A percentile compares a stretch with the other conserved stretches of the same genome.
Evolutionary conservation across 1,284 basidiomycete genomes (phyloP).

Genomic region (Moesziomyces sp.): DNA sequence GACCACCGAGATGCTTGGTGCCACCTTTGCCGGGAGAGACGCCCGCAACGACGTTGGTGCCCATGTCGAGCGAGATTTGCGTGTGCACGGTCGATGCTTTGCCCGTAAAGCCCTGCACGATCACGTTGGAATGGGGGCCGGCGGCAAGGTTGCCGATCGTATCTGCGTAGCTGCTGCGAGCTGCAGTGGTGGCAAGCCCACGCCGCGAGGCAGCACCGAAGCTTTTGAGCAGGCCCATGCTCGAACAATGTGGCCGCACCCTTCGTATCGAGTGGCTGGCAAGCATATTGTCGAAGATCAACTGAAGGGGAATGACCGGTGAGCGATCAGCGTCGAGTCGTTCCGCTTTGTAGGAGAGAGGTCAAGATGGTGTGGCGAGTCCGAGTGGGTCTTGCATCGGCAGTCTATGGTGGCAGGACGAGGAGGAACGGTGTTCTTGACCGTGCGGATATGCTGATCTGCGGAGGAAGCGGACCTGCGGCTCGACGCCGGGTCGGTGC

Average conservation of each 20-base stretch:
- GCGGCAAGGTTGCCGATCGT: conserved; percentile 49
- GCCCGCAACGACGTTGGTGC: conserved; percentile 56
- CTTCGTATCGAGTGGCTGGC: neutral
- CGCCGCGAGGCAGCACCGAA: conserved; percentile 2
- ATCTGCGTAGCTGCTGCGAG: conserved; percentile 20
- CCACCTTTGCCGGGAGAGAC: conserved; percentile 53
- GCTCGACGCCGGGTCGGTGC: no score
- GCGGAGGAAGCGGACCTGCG: no score
- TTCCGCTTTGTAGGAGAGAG: no score
- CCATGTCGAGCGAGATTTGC: conserved; percentile 47
- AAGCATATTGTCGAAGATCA: neutral
- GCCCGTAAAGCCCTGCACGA: conserved; percentile 62
- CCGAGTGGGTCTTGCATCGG: no score
- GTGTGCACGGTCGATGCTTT: conserved; percentile 52
- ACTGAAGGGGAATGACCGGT: no score
- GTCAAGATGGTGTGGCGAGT: no score
- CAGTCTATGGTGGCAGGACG: no score
- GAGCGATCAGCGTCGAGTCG: no score
- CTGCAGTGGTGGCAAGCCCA: neutral
- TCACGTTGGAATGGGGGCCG: conserved; percentile 42
- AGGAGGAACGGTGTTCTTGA: no score
- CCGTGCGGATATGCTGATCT: no score
- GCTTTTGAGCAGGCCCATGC: no score
- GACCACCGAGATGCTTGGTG: conserved; percentile 22
- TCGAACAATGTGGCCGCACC: no score